Conservation (phyloP, 305 asterid species). For the Andrographis paniculata region DNA sequence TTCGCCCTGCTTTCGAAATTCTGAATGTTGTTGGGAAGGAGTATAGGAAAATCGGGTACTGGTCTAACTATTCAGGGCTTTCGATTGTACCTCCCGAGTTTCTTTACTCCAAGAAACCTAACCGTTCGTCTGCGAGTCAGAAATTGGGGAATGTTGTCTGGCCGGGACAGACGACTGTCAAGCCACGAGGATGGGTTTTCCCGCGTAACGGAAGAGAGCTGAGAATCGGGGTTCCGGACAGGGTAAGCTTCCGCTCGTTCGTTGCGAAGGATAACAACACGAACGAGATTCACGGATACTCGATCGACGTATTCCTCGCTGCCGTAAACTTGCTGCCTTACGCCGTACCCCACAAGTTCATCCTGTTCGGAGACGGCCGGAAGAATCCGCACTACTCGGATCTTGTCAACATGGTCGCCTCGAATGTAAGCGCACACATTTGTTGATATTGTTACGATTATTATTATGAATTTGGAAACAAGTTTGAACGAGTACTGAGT, state of each 20-base stretch:
- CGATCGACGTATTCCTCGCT: constrained; percentile 73
- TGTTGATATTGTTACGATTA: no score
- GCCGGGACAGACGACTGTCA: constrained; percentile 56
- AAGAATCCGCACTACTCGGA: constrained; percentile 61
- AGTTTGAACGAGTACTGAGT: no score
- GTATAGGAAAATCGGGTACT: constrained; percentile 42
- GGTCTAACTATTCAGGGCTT: constrained; percentile 47
- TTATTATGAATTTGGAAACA: no score
- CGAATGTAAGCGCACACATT: constrained; percentile 33
- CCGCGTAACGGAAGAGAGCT: constrained; percentile 51
- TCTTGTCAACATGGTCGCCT: constrained; percentile 41
- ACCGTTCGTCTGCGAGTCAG: constrained; percentile 62
- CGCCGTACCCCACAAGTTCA: constrained; percentile 54
- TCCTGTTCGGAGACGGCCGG: constrained; percentile 58
- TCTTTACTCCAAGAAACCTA: constrained; percentile 41
- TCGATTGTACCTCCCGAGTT: constrained; percentile 58
- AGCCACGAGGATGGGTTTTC: constrained; percentile 84
- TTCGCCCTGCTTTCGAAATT: constrained; percentile 61
- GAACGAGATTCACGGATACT: constrained; percentile 41
- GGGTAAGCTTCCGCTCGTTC: constrained; percentile 60
- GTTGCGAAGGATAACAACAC: constrained; percentile 36
- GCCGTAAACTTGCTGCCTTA: constrained; percentile 67
- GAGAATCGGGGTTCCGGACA: constrained; percentile 67
- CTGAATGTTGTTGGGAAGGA: constrained; percentile 47
- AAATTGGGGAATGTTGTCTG: constrained; percentile 36